These are phyloP conservation scores for Lasiosphaeria ovina DNA, from an alignment of 495 filamentous ascomycete species.

Conservation along the genomic window DNA sequence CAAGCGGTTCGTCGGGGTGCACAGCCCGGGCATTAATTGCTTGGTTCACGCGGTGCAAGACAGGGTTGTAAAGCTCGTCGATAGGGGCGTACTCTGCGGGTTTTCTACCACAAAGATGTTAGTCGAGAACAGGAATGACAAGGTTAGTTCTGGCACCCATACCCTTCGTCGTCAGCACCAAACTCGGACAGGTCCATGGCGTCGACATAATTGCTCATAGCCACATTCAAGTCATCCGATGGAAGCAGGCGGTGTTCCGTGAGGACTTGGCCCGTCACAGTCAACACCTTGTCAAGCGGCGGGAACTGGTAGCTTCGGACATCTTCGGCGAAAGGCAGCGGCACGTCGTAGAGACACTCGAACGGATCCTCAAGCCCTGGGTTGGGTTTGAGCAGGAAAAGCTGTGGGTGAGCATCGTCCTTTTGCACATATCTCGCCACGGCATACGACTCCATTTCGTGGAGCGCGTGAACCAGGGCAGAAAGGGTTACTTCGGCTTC, in stretches of 20 bases:
- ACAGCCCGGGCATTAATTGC: conserved; percentile 79
- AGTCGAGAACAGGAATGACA: conserved; percentile 21
- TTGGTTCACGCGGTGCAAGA: conserved; percentile 85
- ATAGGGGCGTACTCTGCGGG: conserved; percentile 69
- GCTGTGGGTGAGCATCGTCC: conserved; percentile 68
- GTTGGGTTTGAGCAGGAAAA: conserved; percentile 80
- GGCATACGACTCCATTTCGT: conserved; percentile 82
- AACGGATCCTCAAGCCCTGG: conserved; percentile 76
- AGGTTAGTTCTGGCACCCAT: conserved; percentile 16
- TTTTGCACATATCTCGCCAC: conserved; percentile 83
- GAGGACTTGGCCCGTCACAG: conserved; percentile 80
- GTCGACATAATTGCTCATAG: conserved; percentile 91
- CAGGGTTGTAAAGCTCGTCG: conserved; percentile 85
- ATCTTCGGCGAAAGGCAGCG: conserved; percentile 94
- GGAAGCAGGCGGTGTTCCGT: conserved; percentile 87
- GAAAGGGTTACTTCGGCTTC: conserved; percentile 80
- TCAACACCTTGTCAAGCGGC: conserved; percentile 82
- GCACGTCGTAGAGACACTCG: conserved; percentile 86
- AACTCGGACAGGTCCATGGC: conserved; percentile 79
- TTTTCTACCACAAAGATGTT: conserved; percentile 48
- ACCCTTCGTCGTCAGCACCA: conserved; percentile 67
- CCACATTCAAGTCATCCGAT: conserved; percentile 63
- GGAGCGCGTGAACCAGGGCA: conserved; percentile 83
- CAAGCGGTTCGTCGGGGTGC: conserved; percentile 66
- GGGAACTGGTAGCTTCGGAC: conserved; percentile 86